A percentile compares a stretch with the other conserved stretches of the same genome.
Evolutionary conservation across 495 filamentous ascomycete genomes (phyloP).

Genomic region (Xylaria flabelliformis): DNA sequence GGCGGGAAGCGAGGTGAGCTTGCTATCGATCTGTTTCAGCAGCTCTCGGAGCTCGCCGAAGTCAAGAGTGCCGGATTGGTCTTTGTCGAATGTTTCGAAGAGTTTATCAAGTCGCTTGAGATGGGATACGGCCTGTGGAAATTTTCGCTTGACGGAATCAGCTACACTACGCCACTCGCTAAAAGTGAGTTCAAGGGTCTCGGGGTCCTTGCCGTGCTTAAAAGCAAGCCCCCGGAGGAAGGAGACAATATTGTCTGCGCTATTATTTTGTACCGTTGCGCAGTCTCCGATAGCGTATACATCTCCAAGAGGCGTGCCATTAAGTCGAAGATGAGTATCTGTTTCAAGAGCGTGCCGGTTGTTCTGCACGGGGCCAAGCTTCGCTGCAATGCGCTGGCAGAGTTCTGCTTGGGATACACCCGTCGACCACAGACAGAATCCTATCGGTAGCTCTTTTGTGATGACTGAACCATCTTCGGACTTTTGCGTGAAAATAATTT

Average conservation of each 20-base stretch:
- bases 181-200: constrained; percentile 82
- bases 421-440: constrained; percentile 98
- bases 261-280: constrained; percentile 93
- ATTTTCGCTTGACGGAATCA: constrained; percentile 79
- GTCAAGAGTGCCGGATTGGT: constrained; percentile 90
- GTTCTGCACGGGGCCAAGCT: constrained; percentile 74
- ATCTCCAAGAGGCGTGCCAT: constrained; percentile 89
- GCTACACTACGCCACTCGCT: constrained; percentile 87
- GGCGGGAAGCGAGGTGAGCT: constrained; percentile 83
- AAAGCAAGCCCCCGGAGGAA: constrained; percentile 91
- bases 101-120: constrained; percentile 86
- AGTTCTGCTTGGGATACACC: constrained; percentile 90
- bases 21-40: constrained; percentile 86
- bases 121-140: constrained; percentile 92
- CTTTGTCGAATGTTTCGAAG: constrained; percentile 90
- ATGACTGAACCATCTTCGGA: constrained; percentile 72
- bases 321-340: constrained; percentile 89
- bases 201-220: constrained; percentile 88
- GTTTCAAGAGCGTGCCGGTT: constrained; percentile 95
- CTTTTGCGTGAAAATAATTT: constrained; percentile 86
- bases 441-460: constrained; percentile 92
- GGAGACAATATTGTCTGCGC: constrained; percentile 81
- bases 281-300: constrained; percentile 99
- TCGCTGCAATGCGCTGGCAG: constrained; percentile 71
- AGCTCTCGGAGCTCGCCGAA: constrained; percentile 91